Conservation (phyloP, 2,329 filamentous ascomycete species). For the Thermomyces lanuginosus region DNA sequence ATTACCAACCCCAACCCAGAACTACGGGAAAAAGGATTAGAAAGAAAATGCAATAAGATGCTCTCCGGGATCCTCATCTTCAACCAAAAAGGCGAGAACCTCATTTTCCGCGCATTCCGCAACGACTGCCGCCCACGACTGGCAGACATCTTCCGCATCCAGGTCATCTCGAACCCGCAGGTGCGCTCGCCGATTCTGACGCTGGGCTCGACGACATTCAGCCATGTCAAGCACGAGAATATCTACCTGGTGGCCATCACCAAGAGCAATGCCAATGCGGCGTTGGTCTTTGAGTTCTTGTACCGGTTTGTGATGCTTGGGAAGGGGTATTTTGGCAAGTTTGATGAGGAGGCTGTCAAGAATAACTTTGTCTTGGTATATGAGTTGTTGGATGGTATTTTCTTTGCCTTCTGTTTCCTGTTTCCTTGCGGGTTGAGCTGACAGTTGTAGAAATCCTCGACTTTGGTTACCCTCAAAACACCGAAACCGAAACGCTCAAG, state of each 20-base stretch:
- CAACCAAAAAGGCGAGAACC: constrained; percentile 99
- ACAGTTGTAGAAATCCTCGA: constrained; percentile 89
- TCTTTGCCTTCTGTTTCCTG: background rate
- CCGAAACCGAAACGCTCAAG: constrained; percentile 94
- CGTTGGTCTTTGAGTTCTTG: constrained; percentile 92
- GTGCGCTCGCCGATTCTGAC: constrained; percentile 96
- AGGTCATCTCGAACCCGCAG: constrained; percentile 96
- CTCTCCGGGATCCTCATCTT: constrained; percentile 94
- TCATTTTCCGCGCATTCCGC: constrained; percentile 97
- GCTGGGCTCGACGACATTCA: constrained; percentile 93
- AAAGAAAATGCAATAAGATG: constrained; percentile 40
- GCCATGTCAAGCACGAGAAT: constrained; percentile 98
- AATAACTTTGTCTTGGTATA: constrained; percentile 99
- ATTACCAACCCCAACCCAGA: constrained; percentile 4
- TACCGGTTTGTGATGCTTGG: constrained; percentile 82
- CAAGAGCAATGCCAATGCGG: constrained; percentile 98
- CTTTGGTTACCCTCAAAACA: constrained; percentile 98
- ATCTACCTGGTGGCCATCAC: constrained; percentile 96
- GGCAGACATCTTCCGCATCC: constrained; percentile 97
- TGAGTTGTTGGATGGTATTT: constrained; percentile 75
- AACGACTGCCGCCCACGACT: constrained; percentile 95
- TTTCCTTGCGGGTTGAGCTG: too few relatives aligned
- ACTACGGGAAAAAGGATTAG: background rate
- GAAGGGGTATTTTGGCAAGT: constrained; percentile 94
- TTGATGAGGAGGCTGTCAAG: constrained; percentile 98